phyloP scores from a whole-genome alignment of 306 rosid genomes.

The Astragalus glycyphyllos region DNA sequence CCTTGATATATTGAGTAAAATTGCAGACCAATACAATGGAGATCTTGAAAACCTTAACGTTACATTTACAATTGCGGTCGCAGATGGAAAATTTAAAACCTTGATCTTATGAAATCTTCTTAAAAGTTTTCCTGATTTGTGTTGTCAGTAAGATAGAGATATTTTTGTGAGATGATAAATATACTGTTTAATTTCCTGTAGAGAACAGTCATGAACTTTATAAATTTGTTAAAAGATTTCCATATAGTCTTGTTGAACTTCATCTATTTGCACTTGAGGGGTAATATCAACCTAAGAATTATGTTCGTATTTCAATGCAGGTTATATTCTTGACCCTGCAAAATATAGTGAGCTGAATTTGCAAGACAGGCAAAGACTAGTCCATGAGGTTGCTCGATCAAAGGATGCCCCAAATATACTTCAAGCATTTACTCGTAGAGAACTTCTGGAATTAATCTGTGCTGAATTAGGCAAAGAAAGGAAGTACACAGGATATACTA shows the following conservation, averaged over 20 bases:
- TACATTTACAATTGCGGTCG: not conserved
- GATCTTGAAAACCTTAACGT: too few relatives aligned
- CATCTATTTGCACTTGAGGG: slow-evolving; percentile 10
- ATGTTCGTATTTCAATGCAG: slow-evolving; percentile 47
- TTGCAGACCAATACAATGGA: too few relatives aligned
- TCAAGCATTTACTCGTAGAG: slow-evolving; percentile 73
- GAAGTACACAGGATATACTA: slow-evolving; percentile 85
- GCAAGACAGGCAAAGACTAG: slow-evolving; percentile 70
- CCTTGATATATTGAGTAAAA: not conserved
- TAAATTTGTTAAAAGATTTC: slow-evolving; percentile 27
- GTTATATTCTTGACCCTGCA: slow-evolving; percentile 66
- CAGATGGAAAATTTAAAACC: not conserved
- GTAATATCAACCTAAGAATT: slow-evolving; percentile 25
- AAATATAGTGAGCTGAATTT: slow-evolving; percentile 65
- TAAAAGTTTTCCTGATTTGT: slow-evolving; percentile 5
- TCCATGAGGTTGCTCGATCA: slow-evolving; percentile 70
- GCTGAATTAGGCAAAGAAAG: slow-evolving; percentile 91
- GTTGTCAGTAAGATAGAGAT: slow-evolving; percentile 14
- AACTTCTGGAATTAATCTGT: slow-evolving; percentile 83
- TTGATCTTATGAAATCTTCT: slow-evolving; percentile 27
- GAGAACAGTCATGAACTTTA: slow-evolving; percentile 4
- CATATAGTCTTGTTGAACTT: slow-evolving; percentile 12
- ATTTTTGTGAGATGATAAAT: slow-evolving; percentile 37
- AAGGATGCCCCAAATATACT: slow-evolving; percentile 74
- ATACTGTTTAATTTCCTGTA: slow-evolving; percentile 25